Conservation (phyloP, 441 rosid genomes). For the Raphanus hybrid region DNA sequence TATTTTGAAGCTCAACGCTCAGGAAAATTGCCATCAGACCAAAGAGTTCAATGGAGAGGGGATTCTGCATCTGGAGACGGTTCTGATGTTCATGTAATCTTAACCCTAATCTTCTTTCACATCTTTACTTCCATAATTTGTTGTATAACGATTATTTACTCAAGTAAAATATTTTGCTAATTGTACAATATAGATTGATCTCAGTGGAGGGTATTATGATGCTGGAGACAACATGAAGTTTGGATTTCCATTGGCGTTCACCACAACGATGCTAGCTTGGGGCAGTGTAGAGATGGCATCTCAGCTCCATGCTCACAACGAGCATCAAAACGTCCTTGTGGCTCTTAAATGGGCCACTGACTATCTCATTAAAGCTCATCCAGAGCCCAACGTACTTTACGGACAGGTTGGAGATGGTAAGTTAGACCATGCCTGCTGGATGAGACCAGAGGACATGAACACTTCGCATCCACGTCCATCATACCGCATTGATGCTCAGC, state of each 20-base stretch:
- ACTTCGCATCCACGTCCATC: conserved; percentile 39
- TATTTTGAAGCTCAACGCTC: conserved; percentile 66
- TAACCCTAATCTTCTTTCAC: neutral
- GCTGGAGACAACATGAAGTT: conserved; percentile 62
- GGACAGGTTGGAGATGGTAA: conserved; percentile 53
- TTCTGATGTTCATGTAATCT: conserved; percentile 40
- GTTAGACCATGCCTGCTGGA: conserved; percentile 55
- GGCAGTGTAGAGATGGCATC: conserved; percentile 47
- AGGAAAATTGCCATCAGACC: conserved; percentile 52
- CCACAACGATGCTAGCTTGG: conserved; percentile 58
- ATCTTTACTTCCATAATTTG: neutral
- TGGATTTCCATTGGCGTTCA: conserved; percentile 58
- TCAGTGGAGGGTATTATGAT: conserved; percentile 56
- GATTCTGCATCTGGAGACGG: conserved; percentile 58
- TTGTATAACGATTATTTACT: neutral
- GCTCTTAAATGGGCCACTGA: conserved; percentile 58
- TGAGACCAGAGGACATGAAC: conserved; percentile 58
- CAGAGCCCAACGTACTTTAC: conserved; percentile 43
- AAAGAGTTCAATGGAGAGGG: conserved; percentile 56
- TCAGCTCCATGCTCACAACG: conserved; percentile 18
- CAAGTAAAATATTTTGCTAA: conserved; percentile 1
- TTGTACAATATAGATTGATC: conserved; percentile 40
- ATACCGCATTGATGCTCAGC: conserved; percentile 44
- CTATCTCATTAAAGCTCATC: conserved; percentile 53
- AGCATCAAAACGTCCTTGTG: conserved; percentile 35